A percentile compares a stretch with the other conserved stretches of the same genome.
phyloP scores from a whole-genome alignment of 495 filamentous ascomycete species.

The Clavariopsis aquatica region DNA sequence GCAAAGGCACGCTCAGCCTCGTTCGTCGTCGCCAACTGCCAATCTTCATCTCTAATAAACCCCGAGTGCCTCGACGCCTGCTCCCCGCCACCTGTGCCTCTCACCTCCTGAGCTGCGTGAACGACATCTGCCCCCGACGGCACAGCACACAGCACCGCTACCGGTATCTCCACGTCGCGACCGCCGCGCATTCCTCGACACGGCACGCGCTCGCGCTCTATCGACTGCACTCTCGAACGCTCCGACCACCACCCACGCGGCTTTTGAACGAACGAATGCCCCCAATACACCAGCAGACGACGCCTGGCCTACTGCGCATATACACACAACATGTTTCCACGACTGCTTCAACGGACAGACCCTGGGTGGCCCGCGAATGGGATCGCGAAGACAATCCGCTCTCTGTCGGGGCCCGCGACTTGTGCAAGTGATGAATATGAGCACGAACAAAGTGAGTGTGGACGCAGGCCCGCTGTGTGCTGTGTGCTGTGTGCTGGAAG shows the following conservation, averaged over 20 bases:
- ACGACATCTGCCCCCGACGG: background rate
- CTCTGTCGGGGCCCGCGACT: background rate
- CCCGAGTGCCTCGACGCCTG: background rate
- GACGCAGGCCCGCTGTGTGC: too few species aligned
- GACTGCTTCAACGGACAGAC: background rate
- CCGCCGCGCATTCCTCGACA: background rate
- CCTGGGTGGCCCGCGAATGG: background rate
- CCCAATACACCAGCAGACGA: background rate
- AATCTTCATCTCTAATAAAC: constrained; percentile 2
- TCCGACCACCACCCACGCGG: background rate
- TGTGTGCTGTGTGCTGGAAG: background rate
- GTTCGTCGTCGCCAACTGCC: constrained; percentile 1
- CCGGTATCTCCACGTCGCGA: too few species aligned
- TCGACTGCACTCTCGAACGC: background rate
- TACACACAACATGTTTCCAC: background rate
- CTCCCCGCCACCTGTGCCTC: background rate
- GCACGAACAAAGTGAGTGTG: constrained; percentile 10
- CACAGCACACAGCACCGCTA: too few species aligned
- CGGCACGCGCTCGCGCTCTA: background rate
- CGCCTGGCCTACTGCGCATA: background rate
- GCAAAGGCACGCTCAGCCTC: background rate
- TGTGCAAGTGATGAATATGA: constrained; percentile 12
- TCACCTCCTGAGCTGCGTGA: background rate
- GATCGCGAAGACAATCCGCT: background rate
- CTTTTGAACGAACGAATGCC: background rate